Conservation (phyloP, 2,329 filamentous ascomycete species). For the Xylariaceae sp. region DNA sequence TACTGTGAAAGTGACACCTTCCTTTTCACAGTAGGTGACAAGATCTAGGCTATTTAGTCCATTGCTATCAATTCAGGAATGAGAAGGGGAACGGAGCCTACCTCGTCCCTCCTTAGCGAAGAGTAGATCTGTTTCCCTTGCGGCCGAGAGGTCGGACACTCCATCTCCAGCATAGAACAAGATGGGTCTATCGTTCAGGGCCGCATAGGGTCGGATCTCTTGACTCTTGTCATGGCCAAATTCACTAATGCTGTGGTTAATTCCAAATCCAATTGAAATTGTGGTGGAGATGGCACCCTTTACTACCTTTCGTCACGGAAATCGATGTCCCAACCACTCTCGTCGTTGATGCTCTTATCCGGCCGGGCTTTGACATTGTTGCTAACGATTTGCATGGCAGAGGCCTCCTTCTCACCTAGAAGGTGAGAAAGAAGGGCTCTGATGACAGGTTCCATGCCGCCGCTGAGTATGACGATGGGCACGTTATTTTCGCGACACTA, state of each 20-base stretch:
- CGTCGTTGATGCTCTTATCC: conserved; percentile 70
- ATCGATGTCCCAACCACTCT: conserved; percentile 80
- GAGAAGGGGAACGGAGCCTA: conserved; percentile 37
- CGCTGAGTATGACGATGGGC: conserved; percentile 85
- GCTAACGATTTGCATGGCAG: conserved; percentile 83
- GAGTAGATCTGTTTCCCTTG: conserved; percentile 84
- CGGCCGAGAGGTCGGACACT: conserved; percentile 86
- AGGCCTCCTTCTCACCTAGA: conserved; percentile 68
- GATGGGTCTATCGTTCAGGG: conserved; percentile 69
- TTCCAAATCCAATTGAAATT: neutral
- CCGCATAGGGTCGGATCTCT: conserved; percentile 82
- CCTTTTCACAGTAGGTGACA: conserved; percentile 77
- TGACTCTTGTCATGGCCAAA: conserved; percentile 98
- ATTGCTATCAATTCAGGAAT: neutral
- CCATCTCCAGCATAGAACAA: conserved; percentile 96
- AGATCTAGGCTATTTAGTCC: conserved; percentile 56
- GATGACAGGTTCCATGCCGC: conserved; percentile 91
- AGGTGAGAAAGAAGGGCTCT: conserved; percentile 74
- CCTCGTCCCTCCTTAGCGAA: conserved; percentile 90
- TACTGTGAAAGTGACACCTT: conserved; percentile 80
- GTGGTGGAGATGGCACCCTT: neutral
- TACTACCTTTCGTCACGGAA: conserved; percentile 78
- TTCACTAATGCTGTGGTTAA: conserved; percentile 44
- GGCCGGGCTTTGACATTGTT: conserved; percentile 67
- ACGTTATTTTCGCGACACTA: conserved; percentile 65